Percentiles rank a stretch among this genome's conserved stretches.
Evolutionary conservation across 2,329 filamentous ascomycete genomes (phyloP).

Genomic region (Colletotrichum musae): DNA sequence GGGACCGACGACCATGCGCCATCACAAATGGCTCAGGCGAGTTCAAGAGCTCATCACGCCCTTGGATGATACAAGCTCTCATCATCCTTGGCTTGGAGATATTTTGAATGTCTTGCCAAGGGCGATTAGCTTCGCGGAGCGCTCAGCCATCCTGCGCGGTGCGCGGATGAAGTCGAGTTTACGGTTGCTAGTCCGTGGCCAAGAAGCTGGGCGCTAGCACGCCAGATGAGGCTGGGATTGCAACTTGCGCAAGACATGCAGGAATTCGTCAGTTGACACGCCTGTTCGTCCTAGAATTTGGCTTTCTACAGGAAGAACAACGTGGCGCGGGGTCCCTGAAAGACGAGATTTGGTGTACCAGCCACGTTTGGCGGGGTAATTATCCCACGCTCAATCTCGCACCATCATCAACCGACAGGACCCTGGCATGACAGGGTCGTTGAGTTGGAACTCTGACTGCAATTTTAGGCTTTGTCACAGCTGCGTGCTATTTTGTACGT

Average conservation of each 20-base stretch:
- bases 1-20: not conserved
- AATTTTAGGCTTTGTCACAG: not conserved
- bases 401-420: slow-evolving; percentile 12
- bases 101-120: slow-evolving; percentile 18
- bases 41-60: slow-evolving; percentile 1
- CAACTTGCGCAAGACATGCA: slow-evolving; percentile 33
- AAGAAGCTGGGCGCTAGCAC: slow-evolving; percentile 40
- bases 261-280: not conserved
- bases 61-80: not conserved
- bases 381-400: slow-evolving; percentile 11
- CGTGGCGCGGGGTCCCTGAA: slow-evolving; percentile 34
- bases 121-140: slow-evolving; percentile 3
- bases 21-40: not conserved
- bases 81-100: not conserved
- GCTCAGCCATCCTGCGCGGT: slow-evolving; percentile 18
- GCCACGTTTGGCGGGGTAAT: slow-evolving; percentile 40
- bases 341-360: slow-evolving; percentile 20
- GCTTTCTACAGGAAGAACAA: slow-evolving; percentile 1
- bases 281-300: slow-evolving; percentile 4
- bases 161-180: slow-evolving; percentile 12
- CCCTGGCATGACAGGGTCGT: not conserved
- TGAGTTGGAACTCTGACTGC: not conserved
- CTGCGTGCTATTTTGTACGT: not conserved
- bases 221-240: slow-evolving; percentile 39
- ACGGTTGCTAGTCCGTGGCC: slow-evolving; percentile 30